Base-by-base conservation (phyloP, 352 stramenopile species). In the Phytophthora pisi region DNA sequence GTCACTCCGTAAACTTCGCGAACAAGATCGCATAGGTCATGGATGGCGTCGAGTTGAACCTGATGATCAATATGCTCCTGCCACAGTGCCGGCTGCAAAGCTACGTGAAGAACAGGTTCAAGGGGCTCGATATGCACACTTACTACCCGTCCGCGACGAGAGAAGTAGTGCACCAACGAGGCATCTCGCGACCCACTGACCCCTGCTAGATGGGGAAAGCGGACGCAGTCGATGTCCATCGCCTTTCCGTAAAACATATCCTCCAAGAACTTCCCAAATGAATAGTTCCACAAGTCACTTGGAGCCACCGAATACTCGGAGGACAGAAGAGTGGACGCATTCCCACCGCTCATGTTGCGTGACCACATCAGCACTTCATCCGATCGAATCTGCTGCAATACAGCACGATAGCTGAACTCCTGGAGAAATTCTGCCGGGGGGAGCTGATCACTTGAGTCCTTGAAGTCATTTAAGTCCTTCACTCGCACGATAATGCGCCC, bases 221-320 rank as follows among this genome's bases (percentile, higher is more conserved):
- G 84, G 15, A 74, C 52, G n/a, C 60, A 78, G 43, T 96, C 88
- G 50, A 94, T 80, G 13, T 71, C 52, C 77, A 96, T 82, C 4
- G 86, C 77, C 57, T 92, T 92, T 54, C 86, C 82, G 66, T 96
- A 96, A 20, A 96, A 81, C 72, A 94, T 77, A 46, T 91, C 86
- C 68, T 96, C 89, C 6, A 96, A 54, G 57, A 94, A 94, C 64
- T 95, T 96, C 2, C 89, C 89, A 67, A 96, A 96, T 15, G 87
- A 95, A 57, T 93, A 95, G 53, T 94, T 92, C 77, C 85, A 90
- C 15, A 92, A 68, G 40, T 96, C 87, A 8, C 67, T 71, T 3
- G 87, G 81, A 34, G 94, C 74, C 1, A 75, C 67, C 8, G 76
- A 83, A 57, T 88, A 96, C 18, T 84, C 74, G 5, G 69, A 85